Conservation (phyloP, 306 rosid species). For the Bauhinia variegata region DNA sequence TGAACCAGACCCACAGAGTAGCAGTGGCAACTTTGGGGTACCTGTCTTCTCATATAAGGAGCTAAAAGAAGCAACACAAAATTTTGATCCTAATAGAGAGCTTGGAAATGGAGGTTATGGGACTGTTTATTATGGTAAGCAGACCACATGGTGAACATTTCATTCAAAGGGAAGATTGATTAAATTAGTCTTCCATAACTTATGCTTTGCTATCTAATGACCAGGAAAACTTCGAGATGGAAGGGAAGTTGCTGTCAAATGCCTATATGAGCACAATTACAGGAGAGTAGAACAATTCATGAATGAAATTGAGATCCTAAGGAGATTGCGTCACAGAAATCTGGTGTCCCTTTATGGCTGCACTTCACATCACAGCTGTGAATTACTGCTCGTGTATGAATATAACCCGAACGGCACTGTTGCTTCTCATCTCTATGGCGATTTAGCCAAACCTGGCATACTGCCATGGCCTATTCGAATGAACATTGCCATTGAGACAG, state of each 20-base stretch:
- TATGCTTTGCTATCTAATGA: background rate
- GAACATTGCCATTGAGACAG: slow-evolving; percentile 72
- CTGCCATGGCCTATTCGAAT: slow-evolving; percentile 47
- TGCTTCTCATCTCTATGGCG: slow-evolving; percentile 75
- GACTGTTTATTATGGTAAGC: slow-evolving; percentile 51
- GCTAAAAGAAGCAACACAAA: slow-evolving; percentile 47
- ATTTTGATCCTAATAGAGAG: slow-evolving; percentile 37
- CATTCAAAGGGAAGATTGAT: background rate
- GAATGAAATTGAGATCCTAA: slow-evolving; percentile 52
- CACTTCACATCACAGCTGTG: slow-evolving; percentile 49
- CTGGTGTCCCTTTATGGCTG: slow-evolving; percentile 56
- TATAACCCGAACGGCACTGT: slow-evolving; percentile 63
- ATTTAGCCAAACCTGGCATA: slow-evolving; percentile 32
- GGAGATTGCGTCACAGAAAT: slow-evolving; percentile 46
- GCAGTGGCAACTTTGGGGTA: slow-evolving; percentile 28
- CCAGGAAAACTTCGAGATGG: slow-evolving; percentile 56
- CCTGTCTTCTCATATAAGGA: slow-evolving; percentile 44
- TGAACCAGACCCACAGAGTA: slow-evolving; percentile 35
- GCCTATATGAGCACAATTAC: slow-evolving; percentile 47
- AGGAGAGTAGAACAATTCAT: slow-evolving; percentile 47
- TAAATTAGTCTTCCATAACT: background rate
- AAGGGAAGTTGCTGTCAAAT: slow-evolving; percentile 62
- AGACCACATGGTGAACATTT: background rate
- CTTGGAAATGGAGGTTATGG: slow-evolving; percentile 60
- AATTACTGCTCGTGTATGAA: slow-evolving; percentile 63